Conservation (phyloP, 805 yeast genomes). For the Zygoascus flipseniorum region DNA sequence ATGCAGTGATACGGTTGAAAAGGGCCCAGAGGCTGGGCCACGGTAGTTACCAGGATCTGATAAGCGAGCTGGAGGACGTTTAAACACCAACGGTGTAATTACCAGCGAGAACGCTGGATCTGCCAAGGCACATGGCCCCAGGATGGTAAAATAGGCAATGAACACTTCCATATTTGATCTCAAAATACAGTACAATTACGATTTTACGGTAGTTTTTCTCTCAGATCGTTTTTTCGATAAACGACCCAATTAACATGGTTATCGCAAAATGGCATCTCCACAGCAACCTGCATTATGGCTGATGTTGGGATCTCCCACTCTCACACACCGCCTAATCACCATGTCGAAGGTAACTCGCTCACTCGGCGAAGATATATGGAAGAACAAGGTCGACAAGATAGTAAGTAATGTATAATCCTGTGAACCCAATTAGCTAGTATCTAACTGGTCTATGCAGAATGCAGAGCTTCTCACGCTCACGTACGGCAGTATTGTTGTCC, state of each 20-base stretch:
- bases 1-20: conserved; percentile 60
- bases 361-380: conserved; percentile 88
- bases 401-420: conserved; percentile 34
- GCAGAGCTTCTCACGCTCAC: conserved; percentile 91
- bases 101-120: too few species aligned
- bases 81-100: too few species aligned
- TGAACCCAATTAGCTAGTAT: not conserved
- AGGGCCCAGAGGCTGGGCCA: conserved; percentile 44
- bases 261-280: too few species aligned
- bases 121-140: too few species aligned
- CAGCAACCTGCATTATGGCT: too few species aligned
- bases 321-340: not conserved
- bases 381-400: conserved; percentile 75
- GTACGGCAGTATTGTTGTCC: conserved; percentile 90
- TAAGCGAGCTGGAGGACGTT: conserved; percentile 23
- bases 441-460: conserved; percentile 37
- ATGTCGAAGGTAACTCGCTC: conserved; percentile 24
- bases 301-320: not conserved
- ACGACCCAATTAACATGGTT: too few species aligned
- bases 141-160: too few species aligned
- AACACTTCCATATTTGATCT: too few species aligned
- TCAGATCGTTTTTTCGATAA: too few species aligned
- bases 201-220: too few species aligned
- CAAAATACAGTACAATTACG: too few species aligned
- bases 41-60: conserved; percentile 29